Percentiles rank a stretch among this genome's conserved stretches.
Evolutionary conservation across 805 yeast species (phyloP).

Genomic region (Candida krabiensis): DNA sequence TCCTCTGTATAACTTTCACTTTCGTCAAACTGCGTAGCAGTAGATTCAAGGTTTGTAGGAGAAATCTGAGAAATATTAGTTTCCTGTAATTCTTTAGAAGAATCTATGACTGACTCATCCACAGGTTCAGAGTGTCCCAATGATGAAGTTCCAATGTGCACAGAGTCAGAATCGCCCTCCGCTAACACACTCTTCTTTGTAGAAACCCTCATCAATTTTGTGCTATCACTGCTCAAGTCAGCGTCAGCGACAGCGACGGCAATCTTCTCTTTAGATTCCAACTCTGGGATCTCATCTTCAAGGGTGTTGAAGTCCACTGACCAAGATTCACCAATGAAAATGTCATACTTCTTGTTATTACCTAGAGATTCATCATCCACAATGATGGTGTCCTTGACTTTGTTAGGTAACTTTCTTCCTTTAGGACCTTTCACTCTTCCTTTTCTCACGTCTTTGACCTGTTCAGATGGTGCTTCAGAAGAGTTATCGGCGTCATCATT

Average conservation of each 20-base stretch:
- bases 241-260: too few relatives aligned
- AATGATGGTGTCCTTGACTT: slow-evolving; percentile 44
- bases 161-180: too few relatives aligned
- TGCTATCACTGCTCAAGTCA: too few relatives aligned
- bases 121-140: neutral
- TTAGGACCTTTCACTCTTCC: slow-evolving; percentile 72
- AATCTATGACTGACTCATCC: slow-evolving; percentile 1
- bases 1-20: too few relatives aligned
- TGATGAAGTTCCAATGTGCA: neutral
- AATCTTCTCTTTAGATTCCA: neutral
- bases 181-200: neutral
- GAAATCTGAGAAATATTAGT: too few relatives aligned
- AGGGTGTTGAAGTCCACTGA: slow-evolving; percentile 20
- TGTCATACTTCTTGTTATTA: slow-evolving; percentile 30
- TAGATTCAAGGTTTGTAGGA: too few relatives aligned
- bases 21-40: too few relatives aligned
- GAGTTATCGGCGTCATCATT: slow-evolving; percentile 14
- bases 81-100: neutral
- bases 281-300: slow-evolving; percentile 1
- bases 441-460: slow-evolving; percentile 38
- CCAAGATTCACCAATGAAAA: slow-evolving; percentile 41
- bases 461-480: slow-evolving; percentile 5
- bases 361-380: slow-evolving; percentile 35
- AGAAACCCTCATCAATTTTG: too few relatives aligned
- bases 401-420: slow-evolving; percentile 66